Evolutionary conservation across 2,329 filamentous ascomycete genomes (phyloP), one percentile per base, ranked within the genome.

Genomic region (Trichoderma sp.): DNA sequence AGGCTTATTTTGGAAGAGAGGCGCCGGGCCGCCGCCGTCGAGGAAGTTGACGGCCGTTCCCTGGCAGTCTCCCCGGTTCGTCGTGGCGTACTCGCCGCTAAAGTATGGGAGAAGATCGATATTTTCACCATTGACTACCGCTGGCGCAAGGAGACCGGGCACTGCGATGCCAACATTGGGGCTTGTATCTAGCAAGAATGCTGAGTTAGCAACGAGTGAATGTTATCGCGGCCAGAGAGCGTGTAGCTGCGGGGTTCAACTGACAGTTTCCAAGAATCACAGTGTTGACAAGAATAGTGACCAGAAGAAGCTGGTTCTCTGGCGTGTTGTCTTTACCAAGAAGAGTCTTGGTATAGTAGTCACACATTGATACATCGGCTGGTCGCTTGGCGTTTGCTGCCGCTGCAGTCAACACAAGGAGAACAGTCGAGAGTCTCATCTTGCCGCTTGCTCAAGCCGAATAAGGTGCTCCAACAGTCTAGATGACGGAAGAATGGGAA

Each of bases 71-170:
- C 85, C 84, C 11, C 77, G 77, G 78, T 89, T 90, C 72, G 83
- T 84, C 0, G 86, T 87, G 19, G 78, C 80, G 10, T 89, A 81
- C 0, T 75, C 81, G 8, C 88, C 88, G 70, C 80, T 83, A 81
- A 90, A 89, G 78, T 89, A 90, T 2, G 85, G 86, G 1, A 85
- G 73, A n/a, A 89, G 80, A 74, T 87, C 85, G 73, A 90, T 86
- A 2, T 81, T 77, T 8, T 79, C 81, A 69, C 83, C 84, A 37
- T 87, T 83, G 76, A 82, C 83, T 13, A 74, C 81, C n/a, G 83
- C 84, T 1, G 80, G 73, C 19, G 83, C 83, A 29, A 89, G 81
- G 73, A 90, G 89, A 71, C 87, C 87, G n/a, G 85, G 81, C 4
- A 89, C 86, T 2, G 71, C 75, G 72, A 88, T 76, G 65, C 83